Base-by-base conservation (phyloP, 1,139 yeast species). In the Hemisphaericaspora xylanilytica region DNA sequence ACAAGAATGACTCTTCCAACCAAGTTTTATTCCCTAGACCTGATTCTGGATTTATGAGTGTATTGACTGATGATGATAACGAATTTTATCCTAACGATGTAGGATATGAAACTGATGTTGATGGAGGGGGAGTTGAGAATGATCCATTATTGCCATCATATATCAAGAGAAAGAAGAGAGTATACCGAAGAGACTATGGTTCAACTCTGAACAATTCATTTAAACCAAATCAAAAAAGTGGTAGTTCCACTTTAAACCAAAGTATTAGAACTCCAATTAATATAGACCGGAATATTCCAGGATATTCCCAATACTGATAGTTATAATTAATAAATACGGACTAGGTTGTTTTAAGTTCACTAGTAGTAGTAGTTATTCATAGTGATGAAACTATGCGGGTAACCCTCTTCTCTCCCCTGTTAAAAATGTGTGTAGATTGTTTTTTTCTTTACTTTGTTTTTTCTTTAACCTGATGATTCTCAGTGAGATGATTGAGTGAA, bases 41-140 rank as follows among this genome's bases (percentile, higher is more conserved):
- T n/a, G 63, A 58, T 29, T 48, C 66, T 2, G 66, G 63, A 31
- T 70, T 61, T 43, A 70, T 71, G 75, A 54, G 66, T 29, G 70
- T 71, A 14, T 58, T 65, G 3, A 52, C 61, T 2, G 65, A 58
- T 28, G 66, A 65, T 18, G 59, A 56, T 10, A 52, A 50, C 6
- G 52, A 48, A 4, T 43, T 28, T 15, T 40, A 42, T 26, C 44
- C 49, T 4, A 55, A 50, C 41, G 76, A 70, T 45, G 49, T 65
- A 29, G 77, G 77, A 1, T 71, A 71, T 46, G 77, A 71, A 46
- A 71, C 75, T 4, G 77, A 71, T 45, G 67, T 65, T 37, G 76
- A 69, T 45, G 58, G 63, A 44, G 43, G 60, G 13, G 46, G 64
- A 8, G 49, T 53, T 12, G 75, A 68, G 43, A 47, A 54, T 17